Evolutionary conservation across 208 protist species (phyloP).

Genomic region (Pavlovales sp.): DNA sequence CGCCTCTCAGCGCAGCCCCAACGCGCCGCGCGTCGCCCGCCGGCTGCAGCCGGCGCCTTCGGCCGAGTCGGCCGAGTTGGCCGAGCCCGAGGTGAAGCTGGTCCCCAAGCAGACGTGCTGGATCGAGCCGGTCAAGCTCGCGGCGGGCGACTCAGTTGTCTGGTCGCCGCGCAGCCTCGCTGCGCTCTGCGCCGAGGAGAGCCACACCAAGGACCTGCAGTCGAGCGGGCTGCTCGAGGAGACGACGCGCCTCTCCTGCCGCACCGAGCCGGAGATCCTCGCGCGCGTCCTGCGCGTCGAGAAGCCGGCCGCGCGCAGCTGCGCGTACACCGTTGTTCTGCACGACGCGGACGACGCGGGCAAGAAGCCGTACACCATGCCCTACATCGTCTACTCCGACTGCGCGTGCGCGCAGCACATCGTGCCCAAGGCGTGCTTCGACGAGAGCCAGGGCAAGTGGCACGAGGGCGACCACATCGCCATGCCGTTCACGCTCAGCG

Average conservation of each 20-base stretch:
- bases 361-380: neutral
- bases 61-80: neutral
- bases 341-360: neutral
- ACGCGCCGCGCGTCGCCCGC: too few species aligned
- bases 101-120: neutral
- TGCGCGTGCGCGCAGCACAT: neutral
- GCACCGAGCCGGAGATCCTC: neutral
- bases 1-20: neutral
- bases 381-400: neutral
- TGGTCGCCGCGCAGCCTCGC: neutral
- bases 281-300: neutral
- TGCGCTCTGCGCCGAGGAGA: neutral
- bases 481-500: neutral
- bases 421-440: neutral
- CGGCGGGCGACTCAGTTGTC: neutral
- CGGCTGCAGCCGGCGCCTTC: too few species aligned
- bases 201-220: neutral
- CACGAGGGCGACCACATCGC: neutral
- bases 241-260: neutral
- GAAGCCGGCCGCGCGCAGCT: neutral
- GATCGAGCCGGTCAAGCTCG: neutral
- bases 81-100: too few species aligned
- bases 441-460: neutral
- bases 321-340: neutral
- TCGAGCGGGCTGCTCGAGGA: neutral